These are phyloP conservation scores for Globisporangium uncinulatum DNA, from an alignment of 352 stramenopile species.

Conservation along the genomic window DNA sequence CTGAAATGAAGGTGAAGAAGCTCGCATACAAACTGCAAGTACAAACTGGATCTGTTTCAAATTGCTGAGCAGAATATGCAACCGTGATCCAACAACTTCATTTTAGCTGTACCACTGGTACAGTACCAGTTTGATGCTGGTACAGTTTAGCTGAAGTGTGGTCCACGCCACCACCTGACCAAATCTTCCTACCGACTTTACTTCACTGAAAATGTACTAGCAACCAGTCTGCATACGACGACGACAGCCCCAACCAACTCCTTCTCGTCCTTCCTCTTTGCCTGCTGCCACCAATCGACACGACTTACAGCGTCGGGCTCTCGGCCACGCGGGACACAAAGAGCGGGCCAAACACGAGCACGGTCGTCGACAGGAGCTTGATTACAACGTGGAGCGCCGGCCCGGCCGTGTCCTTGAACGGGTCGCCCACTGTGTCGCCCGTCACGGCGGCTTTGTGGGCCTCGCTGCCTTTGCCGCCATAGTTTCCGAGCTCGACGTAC, in stretches of 20 bases:
- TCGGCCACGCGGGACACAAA: conserved; percentile 76
- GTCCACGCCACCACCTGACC: too few species aligned
- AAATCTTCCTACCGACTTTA: too few species aligned
- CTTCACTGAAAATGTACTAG: too few species aligned
- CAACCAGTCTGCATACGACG: too few species aligned
- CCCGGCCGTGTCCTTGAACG: conserved; percentile 97
- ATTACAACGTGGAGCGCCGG: conserved; percentile 98
- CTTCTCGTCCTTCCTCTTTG: too few species aligned
- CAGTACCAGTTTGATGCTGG: too few species aligned
- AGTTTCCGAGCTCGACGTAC: conserved; percentile 95
- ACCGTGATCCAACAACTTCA: too few species aligned
- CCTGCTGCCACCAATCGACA: too few species aligned
- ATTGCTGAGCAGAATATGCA: not conserved
- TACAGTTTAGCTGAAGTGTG: too few species aligned
- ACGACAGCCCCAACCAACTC: too few species aligned
- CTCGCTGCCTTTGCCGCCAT: conserved; percentile 93
- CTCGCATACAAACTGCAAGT: conserved; percentile 1
- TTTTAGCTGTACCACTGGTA: too few species aligned
- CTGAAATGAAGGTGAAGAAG: not conserved
- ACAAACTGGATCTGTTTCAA: too few species aligned
- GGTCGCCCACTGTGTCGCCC: conserved; percentile 96
- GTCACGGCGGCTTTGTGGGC: conserved; percentile 97
- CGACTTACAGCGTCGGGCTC: not conserved
- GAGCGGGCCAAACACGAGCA: conserved; percentile 90
- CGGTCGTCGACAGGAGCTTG: conserved; percentile 95